These are phyloP conservation scores for Babesia ovata DNA, from an alignment of 169 alveolate genomes.

Conservation along the genomic window DNA sequence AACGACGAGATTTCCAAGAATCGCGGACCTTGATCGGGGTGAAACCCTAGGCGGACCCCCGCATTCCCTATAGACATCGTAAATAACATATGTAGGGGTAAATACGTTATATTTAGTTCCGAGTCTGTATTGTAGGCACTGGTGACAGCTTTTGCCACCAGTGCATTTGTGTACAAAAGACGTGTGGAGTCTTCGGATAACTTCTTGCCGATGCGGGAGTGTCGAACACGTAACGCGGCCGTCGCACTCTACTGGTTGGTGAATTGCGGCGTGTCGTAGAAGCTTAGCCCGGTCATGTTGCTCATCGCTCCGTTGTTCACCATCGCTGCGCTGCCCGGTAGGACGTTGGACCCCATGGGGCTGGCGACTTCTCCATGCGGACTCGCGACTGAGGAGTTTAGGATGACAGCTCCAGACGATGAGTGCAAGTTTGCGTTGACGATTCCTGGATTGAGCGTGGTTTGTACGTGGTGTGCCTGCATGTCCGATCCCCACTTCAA, in stretches of 20 bases:
- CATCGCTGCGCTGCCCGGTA: constrained; percentile 1
- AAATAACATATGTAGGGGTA: too few species aligned
- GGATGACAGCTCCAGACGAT: constrained; percentile 14
- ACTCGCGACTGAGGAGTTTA: constrained; percentile 15
- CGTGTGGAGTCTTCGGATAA: constrained; percentile 33
- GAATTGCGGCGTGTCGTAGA: constrained; percentile 41
- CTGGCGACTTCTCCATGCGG: constrained; percentile 15
- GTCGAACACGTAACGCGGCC: background rate
- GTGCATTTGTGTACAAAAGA: constrained; percentile 3
- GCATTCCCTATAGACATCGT: background rate
- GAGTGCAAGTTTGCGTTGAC: constrained; percentile 39
- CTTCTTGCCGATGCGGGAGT: constrained; percentile 14
- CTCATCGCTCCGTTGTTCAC: constrained; percentile 29
- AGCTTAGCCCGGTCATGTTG: constrained; percentile 33
- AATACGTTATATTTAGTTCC: background rate
- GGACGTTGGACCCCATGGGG: constrained; percentile 17
- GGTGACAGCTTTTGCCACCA: constrained; percentile 16
- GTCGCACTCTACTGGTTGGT: constrained; percentile 17
- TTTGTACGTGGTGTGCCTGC: constrained; percentile 31
- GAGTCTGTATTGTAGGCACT: background rate
- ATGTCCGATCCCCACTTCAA: constrained; percentile 37
- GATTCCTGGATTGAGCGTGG: constrained; percentile 42
- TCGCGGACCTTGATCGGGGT: background rate
- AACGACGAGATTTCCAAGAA: background rate
- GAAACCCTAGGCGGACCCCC: too few species aligned